Evolutionary conservation across 2,329 filamentous ascomycete species (phyloP).

Genomic region (Paracamarosporium sp.): DNA sequence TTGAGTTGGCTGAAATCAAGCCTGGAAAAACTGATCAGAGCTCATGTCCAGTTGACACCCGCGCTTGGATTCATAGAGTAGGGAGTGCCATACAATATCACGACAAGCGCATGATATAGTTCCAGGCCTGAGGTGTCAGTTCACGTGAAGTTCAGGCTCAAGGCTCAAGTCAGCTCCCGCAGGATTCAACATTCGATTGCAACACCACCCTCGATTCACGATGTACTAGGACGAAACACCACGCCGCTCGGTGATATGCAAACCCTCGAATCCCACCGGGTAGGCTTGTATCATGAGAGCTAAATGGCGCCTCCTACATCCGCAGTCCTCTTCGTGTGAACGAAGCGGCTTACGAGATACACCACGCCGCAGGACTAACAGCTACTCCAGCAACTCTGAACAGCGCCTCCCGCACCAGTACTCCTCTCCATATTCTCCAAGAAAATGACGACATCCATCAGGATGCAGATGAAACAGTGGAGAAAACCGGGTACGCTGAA

Average conservation of each 20-base stretch:
- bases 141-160: background rate
- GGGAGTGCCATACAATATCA: background rate
- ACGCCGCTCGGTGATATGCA: background rate
- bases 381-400: background rate
- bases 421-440: background rate
- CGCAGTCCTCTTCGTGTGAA: background rate
- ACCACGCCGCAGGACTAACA: background rate
- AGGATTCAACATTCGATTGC: background rate
- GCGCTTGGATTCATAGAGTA: no score
- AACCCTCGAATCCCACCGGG: no score
- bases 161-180: background rate
- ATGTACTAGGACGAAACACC: background rate
- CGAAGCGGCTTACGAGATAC: no score
- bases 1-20: no score
- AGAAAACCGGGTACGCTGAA: no score
- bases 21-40: no score
- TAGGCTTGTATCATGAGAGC: no score
- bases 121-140: background rate
- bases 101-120: background rate
- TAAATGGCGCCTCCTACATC: no score
- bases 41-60: no score
- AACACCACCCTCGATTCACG: background rate
- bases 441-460: background rate
- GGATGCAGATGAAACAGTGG: background rate
- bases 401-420: conserved; percentile 1